Percentiles rank a stretch among this genome's conserved stretches.
These are phyloP conservation scores for Syncephalastrum sp. DNA, from an alignment of 371 early-diverging fungal species.

Conservation along the genomic window DNA sequence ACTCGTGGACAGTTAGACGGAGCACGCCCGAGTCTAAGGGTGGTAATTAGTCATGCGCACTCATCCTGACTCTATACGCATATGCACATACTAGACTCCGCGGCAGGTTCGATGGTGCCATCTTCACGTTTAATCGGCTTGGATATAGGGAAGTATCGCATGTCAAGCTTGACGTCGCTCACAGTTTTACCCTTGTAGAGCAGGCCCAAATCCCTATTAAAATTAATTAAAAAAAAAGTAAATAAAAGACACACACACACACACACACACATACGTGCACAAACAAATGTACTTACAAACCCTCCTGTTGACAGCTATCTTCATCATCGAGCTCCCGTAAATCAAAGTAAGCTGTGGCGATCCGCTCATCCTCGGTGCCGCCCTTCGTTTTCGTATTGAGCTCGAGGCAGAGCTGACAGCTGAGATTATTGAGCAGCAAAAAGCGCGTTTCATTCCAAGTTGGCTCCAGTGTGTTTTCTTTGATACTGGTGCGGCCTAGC, in stretches of 20 bases:
- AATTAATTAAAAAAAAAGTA: too few species aligned
- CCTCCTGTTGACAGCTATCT: constrained; percentile 28
- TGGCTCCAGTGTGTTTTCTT: constrained; percentile 57
- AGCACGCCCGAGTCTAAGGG: constrained; percentile 49
- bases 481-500: constrained; percentile 59
- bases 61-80: not conserved
- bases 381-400: constrained; percentile 22
- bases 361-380: constrained; percentile 28
- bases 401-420: constrained; percentile 47
- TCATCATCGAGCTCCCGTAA: constrained; percentile 52
- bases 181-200: constrained; percentile 51
- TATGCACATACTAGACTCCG: constrained; percentile 54
- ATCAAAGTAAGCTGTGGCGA: constrained; percentile 50
- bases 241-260: not conserved
- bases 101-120: constrained; percentile 48
- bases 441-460: constrained; percentile 62
- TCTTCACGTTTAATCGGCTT: constrained; percentile 46
- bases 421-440: constrained; percentile 54
- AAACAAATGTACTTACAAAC: constrained; percentile 17
- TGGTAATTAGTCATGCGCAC: constrained; percentile 4
- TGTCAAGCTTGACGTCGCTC: constrained; percentile 51
- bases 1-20: constrained; percentile 55
- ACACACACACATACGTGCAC: not conserved
- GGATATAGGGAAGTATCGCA: constrained; percentile 62
- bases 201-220: constrained; percentile 29